Evolutionary conservation across 2,329 filamentous ascomycete species (phyloP).

Genomic region (Phialophora tarda): DNA sequence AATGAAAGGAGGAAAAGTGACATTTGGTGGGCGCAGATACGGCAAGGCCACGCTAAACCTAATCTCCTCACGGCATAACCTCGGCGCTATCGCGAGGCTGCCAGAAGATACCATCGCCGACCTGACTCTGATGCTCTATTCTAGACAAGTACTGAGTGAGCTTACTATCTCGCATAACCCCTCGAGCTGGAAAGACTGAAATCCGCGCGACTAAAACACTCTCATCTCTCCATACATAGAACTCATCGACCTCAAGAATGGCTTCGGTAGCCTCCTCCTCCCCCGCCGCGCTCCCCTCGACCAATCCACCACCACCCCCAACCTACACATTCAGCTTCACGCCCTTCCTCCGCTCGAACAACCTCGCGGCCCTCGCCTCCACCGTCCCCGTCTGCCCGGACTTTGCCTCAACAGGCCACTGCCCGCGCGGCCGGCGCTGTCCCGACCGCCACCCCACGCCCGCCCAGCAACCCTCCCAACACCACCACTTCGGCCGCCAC

Average conservation of each 20-base stretch:
- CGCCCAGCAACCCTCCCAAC: slow-evolving; percentile 48
- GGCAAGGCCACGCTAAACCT: slow-evolving; percentile 10
- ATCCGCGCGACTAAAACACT: neutral
- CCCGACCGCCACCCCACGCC: slow-evolving; percentile 76
- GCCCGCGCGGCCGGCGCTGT: slow-evolving; percentile 81
- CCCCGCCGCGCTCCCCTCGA: slow-evolving; percentile 1
- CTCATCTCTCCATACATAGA: neutral
- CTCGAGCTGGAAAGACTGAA: neutral
- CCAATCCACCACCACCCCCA: slow-evolving; percentile 46
- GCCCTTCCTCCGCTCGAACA: slow-evolving; percentile 80
- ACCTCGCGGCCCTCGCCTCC: slow-evolving; percentile 80
- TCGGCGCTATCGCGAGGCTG: slow-evolving; percentile 13
- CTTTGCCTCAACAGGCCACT: slow-evolving; percentile 78
- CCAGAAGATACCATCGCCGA: slow-evolving; percentile 12
- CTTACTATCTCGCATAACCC: neutral
- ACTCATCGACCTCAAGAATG: slow-evolving; percentile 17
- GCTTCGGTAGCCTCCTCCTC: slow-evolving; percentile 28
- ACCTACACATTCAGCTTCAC: slow-evolving; percentile 80
- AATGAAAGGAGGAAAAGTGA: neutral
- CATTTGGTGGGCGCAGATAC: neutral
- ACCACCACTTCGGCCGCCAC: slow-evolving; percentile 37
- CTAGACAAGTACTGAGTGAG: neutral
- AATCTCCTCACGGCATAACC: neutral
- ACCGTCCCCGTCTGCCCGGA: slow-evolving; percentile 83
- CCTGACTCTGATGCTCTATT: slow-evolving; percentile 2